phyloP scores from a whole-genome alignment of 2,329 filamentous ascomycete genomes.

The Rutstroemia sp. region DNA sequence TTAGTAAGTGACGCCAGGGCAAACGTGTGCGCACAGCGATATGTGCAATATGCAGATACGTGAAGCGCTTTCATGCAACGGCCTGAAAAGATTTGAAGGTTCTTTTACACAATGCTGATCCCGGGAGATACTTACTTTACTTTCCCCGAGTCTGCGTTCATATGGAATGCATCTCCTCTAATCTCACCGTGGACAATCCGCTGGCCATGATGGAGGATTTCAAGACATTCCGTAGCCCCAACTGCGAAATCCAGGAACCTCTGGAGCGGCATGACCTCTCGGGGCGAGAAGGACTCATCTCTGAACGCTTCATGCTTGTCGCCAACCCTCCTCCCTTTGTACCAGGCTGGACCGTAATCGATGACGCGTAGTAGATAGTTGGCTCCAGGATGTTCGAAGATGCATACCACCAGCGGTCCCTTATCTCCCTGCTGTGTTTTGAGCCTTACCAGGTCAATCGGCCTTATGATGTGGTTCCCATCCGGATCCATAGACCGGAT shows the following conservation, averaged over 20 bases:
- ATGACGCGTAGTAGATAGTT: conserved; percentile 67
- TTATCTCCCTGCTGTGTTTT: conserved; percentile 61
- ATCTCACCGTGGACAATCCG: conserved; percentile 87
- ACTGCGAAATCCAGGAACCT: conserved; percentile 87
- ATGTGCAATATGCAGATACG: too few species aligned
- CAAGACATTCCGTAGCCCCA: conserved; percentile 76
- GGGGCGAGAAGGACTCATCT: conserved; percentile 35
- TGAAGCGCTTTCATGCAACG: too few species aligned
- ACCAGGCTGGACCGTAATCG: conserved; percentile 71
- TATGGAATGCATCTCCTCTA: conserved; percentile 85
- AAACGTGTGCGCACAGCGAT: too few species aligned
- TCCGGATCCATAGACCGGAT: conserved; percentile 64
- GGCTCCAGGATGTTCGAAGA: conserved; percentile 70
- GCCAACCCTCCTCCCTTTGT: conserved; percentile 45
- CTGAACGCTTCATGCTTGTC: conserved; percentile 34
- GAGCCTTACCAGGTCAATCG: conserved; percentile 71
- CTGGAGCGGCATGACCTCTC: conserved; percentile 59
- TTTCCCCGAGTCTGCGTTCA: conserved; percentile 58
- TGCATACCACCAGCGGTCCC: conserved; percentile 64
- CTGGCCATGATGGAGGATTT: conserved; percentile 84
- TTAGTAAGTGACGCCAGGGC: neutral
- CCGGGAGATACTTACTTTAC: conserved; percentile 45
- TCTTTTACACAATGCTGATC: neutral
- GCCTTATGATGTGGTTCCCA: conserved; percentile 69
- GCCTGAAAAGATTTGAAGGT: too few species aligned